Percentiles rank a stretch among this genome's conserved stretches.
phyloP scores from a whole-genome alignment of 768 basidiomycete genomes.

The Tephrocybe sp. region DNA sequence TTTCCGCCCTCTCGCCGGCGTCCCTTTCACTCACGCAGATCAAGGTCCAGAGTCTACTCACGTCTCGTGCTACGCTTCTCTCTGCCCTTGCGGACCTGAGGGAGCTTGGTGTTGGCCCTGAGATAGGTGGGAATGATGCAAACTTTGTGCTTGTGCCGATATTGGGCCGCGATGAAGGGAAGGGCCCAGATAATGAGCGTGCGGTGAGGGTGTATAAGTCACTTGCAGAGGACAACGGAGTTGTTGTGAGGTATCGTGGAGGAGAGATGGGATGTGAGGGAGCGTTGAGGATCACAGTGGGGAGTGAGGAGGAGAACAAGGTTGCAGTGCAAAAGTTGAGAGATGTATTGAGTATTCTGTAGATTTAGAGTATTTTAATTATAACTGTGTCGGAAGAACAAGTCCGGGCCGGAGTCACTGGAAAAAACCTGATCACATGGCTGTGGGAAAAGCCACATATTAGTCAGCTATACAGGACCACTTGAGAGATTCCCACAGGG shows the following conservation, averaged over 20 bases:
- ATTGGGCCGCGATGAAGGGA: constrained; percentile 39
- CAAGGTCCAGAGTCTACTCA: constrained; percentile 59
- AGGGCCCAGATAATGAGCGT: constrained; percentile 56
- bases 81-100: constrained; percentile 38
- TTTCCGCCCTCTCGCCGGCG: constrained; percentile 69
- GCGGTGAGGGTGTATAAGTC: constrained; percentile 70
- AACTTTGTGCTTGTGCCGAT: constrained; percentile 90
- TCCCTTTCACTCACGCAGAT: constrained; percentile 64
- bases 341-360: constrained; percentile 40
- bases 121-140: constrained; percentile 82
- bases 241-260: constrained; percentile 92
- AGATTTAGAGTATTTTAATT: no score
- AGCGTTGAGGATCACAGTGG: constrained; percentile 88
- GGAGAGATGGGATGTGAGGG: constrained; percentile 83
- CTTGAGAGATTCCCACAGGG: constrained; percentile 17
- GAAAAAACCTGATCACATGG: no score
- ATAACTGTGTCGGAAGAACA: no score
- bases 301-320: constrained; percentile 78
- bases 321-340: constrained; percentile 54
- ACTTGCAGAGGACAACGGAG: constrained; percentile 81
- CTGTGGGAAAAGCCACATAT: no score
- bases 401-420: no score
- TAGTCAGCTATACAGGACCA: constrained; percentile 23
- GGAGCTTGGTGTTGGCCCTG: constrained; percentile 55
- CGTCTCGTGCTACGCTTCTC: constrained; percentile 59